These are phyloP conservation scores for Scopulariopsis brevicaulis DNA, from an alignment of 2,329 filamentous ascomycete genomes.

Conservation along the genomic window DNA sequence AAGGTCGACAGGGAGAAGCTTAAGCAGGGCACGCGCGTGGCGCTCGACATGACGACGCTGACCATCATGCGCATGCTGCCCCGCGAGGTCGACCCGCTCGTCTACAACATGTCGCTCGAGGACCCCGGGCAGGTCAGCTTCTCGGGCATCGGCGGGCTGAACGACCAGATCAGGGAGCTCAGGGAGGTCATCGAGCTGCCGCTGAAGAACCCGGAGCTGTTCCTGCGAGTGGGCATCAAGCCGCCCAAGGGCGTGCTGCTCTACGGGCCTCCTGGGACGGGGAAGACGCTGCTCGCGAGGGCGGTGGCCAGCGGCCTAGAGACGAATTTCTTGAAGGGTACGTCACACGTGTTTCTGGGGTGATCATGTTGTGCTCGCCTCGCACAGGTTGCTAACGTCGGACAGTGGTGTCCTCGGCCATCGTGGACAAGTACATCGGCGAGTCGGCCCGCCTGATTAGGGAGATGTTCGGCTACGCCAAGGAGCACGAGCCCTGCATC, in stretches of 20 bases:
- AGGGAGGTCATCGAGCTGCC: constrained; percentile 96
- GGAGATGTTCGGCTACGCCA: constrained; percentile 99
- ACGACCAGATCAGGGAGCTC: constrained; percentile 95
- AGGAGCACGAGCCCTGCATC: constrained; percentile 98
- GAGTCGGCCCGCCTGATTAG: constrained; percentile 94
- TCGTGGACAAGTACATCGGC: constrained; percentile 99
- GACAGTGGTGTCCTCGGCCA: constrained; percentile 90
- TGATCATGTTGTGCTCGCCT: background rate
- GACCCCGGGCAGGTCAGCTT: constrained; percentile 97
- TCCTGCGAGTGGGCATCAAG: constrained; percentile 95
- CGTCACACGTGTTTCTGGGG: constrained; percentile 8
- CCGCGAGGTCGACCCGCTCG: constrained; percentile 92
- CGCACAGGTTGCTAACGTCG: constrained; percentile 7
- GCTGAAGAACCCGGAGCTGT: constrained; percentile 96
- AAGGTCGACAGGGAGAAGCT: constrained; percentile 97
- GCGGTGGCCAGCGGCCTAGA: constrained; percentile 94
- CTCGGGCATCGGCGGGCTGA: constrained; percentile 91
- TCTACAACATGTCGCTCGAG: constrained; percentile 99
- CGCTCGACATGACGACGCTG: constrained; percentile 97
- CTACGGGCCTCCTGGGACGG: constrained; percentile 92
- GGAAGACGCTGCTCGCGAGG: constrained; percentile 88
- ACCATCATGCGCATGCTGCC: constrained; percentile 99
- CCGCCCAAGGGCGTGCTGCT: constrained; percentile 94
- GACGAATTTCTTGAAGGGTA: constrained; percentile 97
- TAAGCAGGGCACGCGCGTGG: constrained; percentile 96